phyloP scores from a whole-genome alignment of 805 yeast genomes.

The Saturnispora ahearnii region DNA sequence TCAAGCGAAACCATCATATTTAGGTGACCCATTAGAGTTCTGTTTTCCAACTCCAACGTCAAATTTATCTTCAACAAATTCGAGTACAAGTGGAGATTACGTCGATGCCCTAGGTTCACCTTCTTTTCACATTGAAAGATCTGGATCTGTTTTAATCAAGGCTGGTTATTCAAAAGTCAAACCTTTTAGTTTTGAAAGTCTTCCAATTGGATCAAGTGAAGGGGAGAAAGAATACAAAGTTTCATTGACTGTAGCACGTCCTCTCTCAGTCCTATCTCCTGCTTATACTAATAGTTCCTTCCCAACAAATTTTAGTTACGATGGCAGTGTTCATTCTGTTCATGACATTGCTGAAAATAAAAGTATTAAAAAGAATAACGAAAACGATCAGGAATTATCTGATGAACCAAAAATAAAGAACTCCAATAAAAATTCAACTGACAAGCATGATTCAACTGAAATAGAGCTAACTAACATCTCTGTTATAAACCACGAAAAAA shows the following conservation, averaged over 20 bases:
- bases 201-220: constrained; percentile 6
- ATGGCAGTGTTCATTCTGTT: constrained; percentile 1
- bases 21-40: constrained; percentile 10
- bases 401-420: background rate
- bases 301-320: background rate
- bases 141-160: constrained; percentile 13
- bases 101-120: background rate
- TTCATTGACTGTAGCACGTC: background rate
- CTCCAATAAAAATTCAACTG: background rate
- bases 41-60: constrained; percentile 10
- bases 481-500: background rate
- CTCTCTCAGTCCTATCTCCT: background rate
- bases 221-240: background rate
- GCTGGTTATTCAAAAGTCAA: constrained; percentile 11
- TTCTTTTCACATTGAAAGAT: constrained; percentile 9
- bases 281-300: background rate
- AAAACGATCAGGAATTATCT: background rate
- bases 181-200: background rate
- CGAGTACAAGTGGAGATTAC: background rate
- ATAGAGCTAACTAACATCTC: too few species aligned
- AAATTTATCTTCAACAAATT: background rate
- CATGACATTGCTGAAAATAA: constrained; percentile 1
- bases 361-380: background rate
- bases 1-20: constrained; percentile 11
- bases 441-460: background rate